Evolutionary conservation across 2,329 filamentous ascomycete genomes (phyloP).

Genomic region (Neopestalotiopsis sp.): DNA sequence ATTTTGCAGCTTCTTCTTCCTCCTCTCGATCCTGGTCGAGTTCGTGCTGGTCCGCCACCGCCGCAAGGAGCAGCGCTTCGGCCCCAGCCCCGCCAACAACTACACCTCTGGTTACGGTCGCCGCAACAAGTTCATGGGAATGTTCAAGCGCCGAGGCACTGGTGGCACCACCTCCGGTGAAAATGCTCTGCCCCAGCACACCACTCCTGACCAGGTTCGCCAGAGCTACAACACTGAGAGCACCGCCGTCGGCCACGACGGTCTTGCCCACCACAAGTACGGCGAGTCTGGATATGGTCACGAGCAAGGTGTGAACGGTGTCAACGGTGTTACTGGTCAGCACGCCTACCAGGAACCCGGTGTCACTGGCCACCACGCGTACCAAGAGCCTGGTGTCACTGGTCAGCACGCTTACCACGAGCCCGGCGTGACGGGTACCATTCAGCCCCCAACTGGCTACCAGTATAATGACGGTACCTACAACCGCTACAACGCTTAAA

Average conservation of each 20-base stretch:
- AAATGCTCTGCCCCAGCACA: constrained; percentile 41
- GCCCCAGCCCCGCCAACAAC: constrained; percentile 46
- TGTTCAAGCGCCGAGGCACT: constrained; percentile 34
- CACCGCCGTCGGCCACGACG: constrained; percentile 36
- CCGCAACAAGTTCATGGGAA: constrained; percentile 37
- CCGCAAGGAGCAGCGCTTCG: constrained; percentile 54
- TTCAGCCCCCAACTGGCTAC: constrained; percentile 26
- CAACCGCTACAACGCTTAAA: background rate
- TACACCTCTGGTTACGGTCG: constrained; percentile 43
- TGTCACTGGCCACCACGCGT: constrained; percentile 24
- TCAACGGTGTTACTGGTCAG: constrained; percentile 26
- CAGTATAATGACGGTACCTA: constrained; percentile 26
- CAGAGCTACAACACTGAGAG: constrained; percentile 43
- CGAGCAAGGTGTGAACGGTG: constrained; percentile 27
- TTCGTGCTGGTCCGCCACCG: constrained; percentile 72
- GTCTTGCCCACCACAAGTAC: constrained; percentile 36
- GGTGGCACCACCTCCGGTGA: constrained; percentile 27
- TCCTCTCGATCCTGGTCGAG: constrained; percentile 74
- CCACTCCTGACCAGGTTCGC: constrained; percentile 40
- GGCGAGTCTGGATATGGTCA: constrained; percentile 33
- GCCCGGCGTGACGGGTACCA: constrained; percentile 20
- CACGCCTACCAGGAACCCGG: background rate
- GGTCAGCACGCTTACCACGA: constrained; percentile 34
- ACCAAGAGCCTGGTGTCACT: constrained; percentile 29
- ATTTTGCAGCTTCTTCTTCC: constrained; percentile 69